Conservation (phyloP, 345 rosid genomes). For the Brassica juncea region DNA sequence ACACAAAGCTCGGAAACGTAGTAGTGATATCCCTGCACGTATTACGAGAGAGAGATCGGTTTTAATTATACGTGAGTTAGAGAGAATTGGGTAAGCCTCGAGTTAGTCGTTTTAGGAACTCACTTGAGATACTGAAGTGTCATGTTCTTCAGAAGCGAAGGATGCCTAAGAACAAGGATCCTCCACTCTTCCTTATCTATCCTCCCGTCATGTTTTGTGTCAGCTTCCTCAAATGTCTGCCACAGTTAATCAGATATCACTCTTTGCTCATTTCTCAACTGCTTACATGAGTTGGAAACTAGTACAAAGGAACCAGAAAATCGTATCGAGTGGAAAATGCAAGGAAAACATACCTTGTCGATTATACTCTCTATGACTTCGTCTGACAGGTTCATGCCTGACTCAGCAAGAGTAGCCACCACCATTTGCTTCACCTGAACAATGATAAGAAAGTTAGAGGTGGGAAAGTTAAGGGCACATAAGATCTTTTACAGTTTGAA, state of each 20-base stretch:
- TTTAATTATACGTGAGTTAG: neutral
- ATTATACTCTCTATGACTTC: slow-evolving; percentile 80
- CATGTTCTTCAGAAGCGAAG: slow-evolving; percentile 78
- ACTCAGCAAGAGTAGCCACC: slow-evolving; percentile 87
- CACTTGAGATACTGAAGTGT: slow-evolving; percentile 82
- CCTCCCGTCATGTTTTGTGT: slow-evolving; percentile 81
- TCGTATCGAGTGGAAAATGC: neutral
- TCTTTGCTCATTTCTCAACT: neutral
- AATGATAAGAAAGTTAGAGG: neutral
- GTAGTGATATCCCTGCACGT: slow-evolving; percentile 75
- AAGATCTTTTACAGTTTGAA: neutral
- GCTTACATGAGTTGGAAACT: neutral
- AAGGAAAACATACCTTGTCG: slow-evolving; percentile 58
- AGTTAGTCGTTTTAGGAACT: slow-evolving; percentile 31
- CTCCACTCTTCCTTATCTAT: slow-evolving; percentile 88
- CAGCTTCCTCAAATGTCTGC: slow-evolving; percentile 79
- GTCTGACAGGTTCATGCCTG: slow-evolving; percentile 81
- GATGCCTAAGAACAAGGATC: slow-evolving; percentile 72
- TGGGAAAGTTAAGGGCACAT: neutral
- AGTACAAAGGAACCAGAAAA: neutral
- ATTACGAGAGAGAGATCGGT: neutral
- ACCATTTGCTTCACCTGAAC: slow-evolving; percentile 79
- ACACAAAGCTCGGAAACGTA: slow-evolving; percentile 85
- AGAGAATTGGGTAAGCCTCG: neutral
- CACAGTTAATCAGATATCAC: slow-evolving; percentile 25